Evolutionary conservation across 495 filamentous ascomycete genomes (phyloP).

Genomic region (Aspergillus conjunctus): DNA sequence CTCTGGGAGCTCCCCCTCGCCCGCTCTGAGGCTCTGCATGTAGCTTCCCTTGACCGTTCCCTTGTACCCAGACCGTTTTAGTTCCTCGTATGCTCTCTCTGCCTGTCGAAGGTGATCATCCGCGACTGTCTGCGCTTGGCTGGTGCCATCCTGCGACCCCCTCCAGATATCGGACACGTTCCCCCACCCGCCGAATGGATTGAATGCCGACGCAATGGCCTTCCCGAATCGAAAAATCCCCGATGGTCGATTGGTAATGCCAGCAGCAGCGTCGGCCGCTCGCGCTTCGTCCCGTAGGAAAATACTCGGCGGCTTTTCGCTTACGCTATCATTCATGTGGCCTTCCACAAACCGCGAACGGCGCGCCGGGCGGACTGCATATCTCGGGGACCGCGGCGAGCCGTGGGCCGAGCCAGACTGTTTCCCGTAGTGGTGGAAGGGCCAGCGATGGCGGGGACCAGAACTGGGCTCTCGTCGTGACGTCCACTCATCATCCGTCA

Average conservation of each 20-base stretch:
- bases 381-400: constrained; percentile 36
- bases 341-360: constrained; percentile 71
- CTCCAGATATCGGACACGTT: constrained; percentile 40
- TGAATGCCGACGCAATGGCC: constrained; percentile 56
- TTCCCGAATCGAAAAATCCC: constrained; percentile 64
- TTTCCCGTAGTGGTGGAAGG: constrained; percentile 8
- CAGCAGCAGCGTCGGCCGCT: constrained; percentile 8
- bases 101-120: constrained; percentile 51
- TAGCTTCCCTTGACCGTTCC: constrained; percentile 48
- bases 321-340: constrained; percentile 75
- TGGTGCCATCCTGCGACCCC: constrained; percentile 24
- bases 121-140: constrained; percentile 31
- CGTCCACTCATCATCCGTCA: constrained; percentile 5
- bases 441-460: constrained; percentile 14
- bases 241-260: constrained; percentile 36
- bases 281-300: constrained; percentile 55
- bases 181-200: constrained; percentile 52
- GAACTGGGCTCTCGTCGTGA: background rate
- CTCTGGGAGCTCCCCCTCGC: constrained; percentile 33
- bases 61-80: constrained; percentile 62
- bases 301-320: constrained; percentile 64
- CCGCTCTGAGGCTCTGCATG: constrained; percentile 25
- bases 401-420: constrained; percentile 12
- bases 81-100: constrained; percentile 59
- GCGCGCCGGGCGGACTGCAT: constrained; percentile 35